Base-by-base conservation (phyloP, 1,284 basidiomycete genomes). In the Ustilago tritici region DNA sequence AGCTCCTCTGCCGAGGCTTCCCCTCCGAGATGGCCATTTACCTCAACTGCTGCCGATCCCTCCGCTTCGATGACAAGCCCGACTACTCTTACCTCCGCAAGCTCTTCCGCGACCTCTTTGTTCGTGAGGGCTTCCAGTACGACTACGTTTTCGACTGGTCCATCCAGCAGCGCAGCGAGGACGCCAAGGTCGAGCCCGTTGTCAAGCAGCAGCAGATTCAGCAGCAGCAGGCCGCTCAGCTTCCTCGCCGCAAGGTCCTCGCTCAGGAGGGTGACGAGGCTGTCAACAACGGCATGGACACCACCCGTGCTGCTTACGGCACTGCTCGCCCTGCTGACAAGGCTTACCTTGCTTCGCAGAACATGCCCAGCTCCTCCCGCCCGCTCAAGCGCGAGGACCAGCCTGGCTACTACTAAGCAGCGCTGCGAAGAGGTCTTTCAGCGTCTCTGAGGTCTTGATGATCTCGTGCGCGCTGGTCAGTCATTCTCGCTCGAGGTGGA, bases 21-120 rank as follows among this genome's bases (percentile, higher is more conserved):
- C 85, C 85, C 19, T 84, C 83, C 17, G 85, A 86, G 73, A 85
- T 86, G 84, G 85, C 85, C 65, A 85, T 86, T 76, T 86, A 86
- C 77, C 82, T 86, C 69, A 86, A 86, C 81, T 86, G 84, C 81
- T 86, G 85, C 72, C 82, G 85, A 56, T 86, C 85, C n/a, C 82
- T 86, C 36, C 83, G 85, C 65, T 86, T 86, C 71, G 85, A 86
- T 62, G 85, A 86, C 81, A 85, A 85, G 76, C 85, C 85, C 57
- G 85, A 86, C 80, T 86, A 86, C 84, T 83, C 81, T 47, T 86
- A 86, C 81, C 79, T 86, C 23, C 83, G 85, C 69, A 86, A 86
- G 76, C 81, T 86, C 59, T 86, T 86, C 84, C 83, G 85, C 56
- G 85, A 90, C 71, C 78, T 86, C 50, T 86, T 86, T 50, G 85